Evolutionary conservation across 164 flowering plant species (phyloP).

Genomic region (Annona squamosa): DNA sequence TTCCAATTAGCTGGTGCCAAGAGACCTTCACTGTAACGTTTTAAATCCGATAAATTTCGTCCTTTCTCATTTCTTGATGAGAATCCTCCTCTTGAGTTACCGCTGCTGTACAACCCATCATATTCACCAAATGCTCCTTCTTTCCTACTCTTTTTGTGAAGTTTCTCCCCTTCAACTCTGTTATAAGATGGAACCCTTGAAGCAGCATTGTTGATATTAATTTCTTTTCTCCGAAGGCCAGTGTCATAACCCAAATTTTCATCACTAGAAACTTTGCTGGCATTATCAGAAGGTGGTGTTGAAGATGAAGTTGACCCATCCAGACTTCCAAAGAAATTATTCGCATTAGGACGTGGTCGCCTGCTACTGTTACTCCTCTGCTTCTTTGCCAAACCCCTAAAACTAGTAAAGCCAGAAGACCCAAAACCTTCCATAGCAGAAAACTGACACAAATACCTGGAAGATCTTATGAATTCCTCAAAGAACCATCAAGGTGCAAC

Average conservation of each 20-base stretch:
- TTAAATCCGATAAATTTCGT: constrained; percentile 23
- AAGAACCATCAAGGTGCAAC: background rate
- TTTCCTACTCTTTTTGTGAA: constrained; percentile 19
- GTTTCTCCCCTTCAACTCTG: constrained; percentile 29
- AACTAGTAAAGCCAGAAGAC: constrained; percentile 25
- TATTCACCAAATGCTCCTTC: constrained; percentile 26
- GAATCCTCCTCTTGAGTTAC: constrained; percentile 11
- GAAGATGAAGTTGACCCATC: constrained; percentile 41
- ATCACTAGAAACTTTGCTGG: constrained; percentile 47
- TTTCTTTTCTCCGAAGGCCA: constrained; percentile 38
- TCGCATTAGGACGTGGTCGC: constrained; percentile 53
- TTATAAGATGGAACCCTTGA: constrained; percentile 21
- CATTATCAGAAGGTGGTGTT: constrained; percentile 49
- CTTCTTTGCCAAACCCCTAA: constrained; percentile 33
- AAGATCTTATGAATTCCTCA: background rate
- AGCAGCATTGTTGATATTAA: constrained; percentile 43
- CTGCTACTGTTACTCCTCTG: constrained; percentile 56
- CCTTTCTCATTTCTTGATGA: constrained; percentile 10
- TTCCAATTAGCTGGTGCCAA: constrained; percentile 66
- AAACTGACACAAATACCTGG: background rate
- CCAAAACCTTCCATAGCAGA: constrained; percentile 49
- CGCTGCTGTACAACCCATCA: constrained; percentile 11
- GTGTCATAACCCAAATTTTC: constrained; percentile 30
- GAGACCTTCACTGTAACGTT: constrained; percentile 47
- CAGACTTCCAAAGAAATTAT: constrained; percentile 22